A percentile compares a stretch with the other conserved stretches of the same genome.
These are phyloP conservation scores for Phyllosticta citrichinensis DNA, from an alignment of 2,329 filamentous ascomycete species.

Conservation along the genomic window DNA sequence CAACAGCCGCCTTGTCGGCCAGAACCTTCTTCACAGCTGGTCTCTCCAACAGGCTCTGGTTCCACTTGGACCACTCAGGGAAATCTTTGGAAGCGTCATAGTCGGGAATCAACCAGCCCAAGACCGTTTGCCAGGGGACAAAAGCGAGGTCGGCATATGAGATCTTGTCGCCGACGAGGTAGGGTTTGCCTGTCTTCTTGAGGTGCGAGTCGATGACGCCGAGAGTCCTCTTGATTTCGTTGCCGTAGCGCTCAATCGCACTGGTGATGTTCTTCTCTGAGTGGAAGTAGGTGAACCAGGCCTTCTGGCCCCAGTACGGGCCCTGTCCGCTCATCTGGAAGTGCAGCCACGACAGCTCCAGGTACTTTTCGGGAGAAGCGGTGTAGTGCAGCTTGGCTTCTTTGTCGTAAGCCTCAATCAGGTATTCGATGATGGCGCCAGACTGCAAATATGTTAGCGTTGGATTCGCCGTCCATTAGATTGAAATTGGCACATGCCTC, in stretches of 20 bases:
- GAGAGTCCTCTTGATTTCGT: constrained; percentile 35
- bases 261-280: constrained; percentile 30
- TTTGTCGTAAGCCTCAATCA: constrained; percentile 36
- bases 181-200: constrained; percentile 22
- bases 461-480: neutral
- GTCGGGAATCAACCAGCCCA: constrained; percentile 17
- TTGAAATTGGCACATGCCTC: constrained; percentile 14
- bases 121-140: constrained; percentile 25
- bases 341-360: constrained; percentile 34
- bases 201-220: constrained; percentile 35
- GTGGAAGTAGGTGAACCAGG: constrained; percentile 32
- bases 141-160: constrained; percentile 36
- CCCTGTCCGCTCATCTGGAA: constrained; percentile 39
- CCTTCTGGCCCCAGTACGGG: constrained; percentile 33
- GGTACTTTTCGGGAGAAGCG: constrained; percentile 23
- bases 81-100: constrained; percentile 19
- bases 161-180: constrained; percentile 34
- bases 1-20: neutral
- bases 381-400: constrained; percentile 28
- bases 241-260: constrained; percentile 35
- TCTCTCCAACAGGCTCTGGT: constrained; percentile 18
- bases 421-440: constrained; percentile 36
- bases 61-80: constrained; percentile 20
- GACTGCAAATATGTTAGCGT: constrained; percentile 14
- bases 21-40: constrained; percentile 18